phyloP scores from a whole-genome alignment of 2,329 filamentous ascomycete genomes.

The Botryotinia calthae region DNA sequence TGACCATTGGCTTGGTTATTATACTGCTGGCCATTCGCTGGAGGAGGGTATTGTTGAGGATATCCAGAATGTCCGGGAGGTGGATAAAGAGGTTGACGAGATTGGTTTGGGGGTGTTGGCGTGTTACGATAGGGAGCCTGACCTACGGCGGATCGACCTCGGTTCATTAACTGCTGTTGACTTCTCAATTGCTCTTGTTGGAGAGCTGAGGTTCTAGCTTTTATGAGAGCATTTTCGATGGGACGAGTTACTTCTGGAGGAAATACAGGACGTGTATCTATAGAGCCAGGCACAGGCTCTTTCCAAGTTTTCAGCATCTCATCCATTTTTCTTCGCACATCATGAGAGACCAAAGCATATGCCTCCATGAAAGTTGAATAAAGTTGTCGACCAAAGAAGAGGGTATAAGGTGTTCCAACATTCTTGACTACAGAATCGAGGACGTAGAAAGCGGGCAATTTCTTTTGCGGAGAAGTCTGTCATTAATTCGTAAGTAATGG shows the following conservation, averaged over 20 bases:
- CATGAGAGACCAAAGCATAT: slow-evolving; percentile 82
- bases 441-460: slow-evolving; percentile 93
- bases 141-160: slow-evolving; percentile 50
- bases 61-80: slow-evolving; percentile 37
- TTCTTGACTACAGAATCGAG: slow-evolving; percentile 99
- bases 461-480: slow-evolving; percentile 82
- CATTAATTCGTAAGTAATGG: slow-evolving; percentile 33
- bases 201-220: slow-evolving; percentile 62
- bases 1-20: slow-evolving; percentile 25
- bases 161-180: slow-evolving; percentile 55
- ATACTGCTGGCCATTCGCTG: slow-evolving; percentile 31
- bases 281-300: slow-evolving; percentile 88
- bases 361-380: slow-evolving; percentile 97
- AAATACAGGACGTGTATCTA: slow-evolving; percentile 91
- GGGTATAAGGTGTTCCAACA: slow-evolving; percentile 93
- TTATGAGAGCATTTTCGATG: slow-evolving; percentile 92
- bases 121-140: slow-evolving; percentile 67
- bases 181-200: slow-evolving; percentile 56
- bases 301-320: slow-evolving; percentile 99
- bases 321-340: slow-evolving; percentile 86
- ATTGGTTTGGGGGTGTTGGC: slow-evolving; percentile 64
- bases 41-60: slow-evolving; percentile 37
- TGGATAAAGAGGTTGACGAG: slow-evolving; percentile 42
- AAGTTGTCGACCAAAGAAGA: slow-evolving; percentile 88
- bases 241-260: slow-evolving; percentile 79